Evolutionary conservation across 2,329 filamentous ascomycete species (phyloP).

Genomic region (Calonectria hawksworthii): DNA sequence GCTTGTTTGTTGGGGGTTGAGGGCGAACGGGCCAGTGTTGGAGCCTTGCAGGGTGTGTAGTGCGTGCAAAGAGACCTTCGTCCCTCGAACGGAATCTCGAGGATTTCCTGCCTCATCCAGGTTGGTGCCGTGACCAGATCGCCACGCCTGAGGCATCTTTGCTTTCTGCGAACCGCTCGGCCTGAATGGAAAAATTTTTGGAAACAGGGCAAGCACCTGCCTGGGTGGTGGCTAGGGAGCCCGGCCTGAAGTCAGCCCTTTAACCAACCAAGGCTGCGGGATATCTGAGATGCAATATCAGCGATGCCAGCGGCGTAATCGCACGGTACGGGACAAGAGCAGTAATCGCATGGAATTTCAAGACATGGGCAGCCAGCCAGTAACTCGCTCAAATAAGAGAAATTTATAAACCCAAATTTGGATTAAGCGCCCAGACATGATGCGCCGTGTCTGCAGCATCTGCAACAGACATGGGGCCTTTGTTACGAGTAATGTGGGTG

Average conservation of each 20-base stretch:
- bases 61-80: background rate
- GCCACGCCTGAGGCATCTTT: slow-evolving; percentile 28
- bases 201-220: slow-evolving; percentile 14
- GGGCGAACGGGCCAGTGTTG: background rate
- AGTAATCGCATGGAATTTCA: background rate
- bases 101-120: background rate
- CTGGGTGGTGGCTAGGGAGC: background rate
- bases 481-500: slow-evolving; percentile 6
- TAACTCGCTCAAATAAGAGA: background rate
- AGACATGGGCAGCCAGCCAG: background rate
- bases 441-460: background rate
- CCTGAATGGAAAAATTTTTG: background rate
- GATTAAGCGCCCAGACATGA: background rate
- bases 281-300: slow-evolving; percentile 21
- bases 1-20: slow-evolving; percentile 20
- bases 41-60: background rate
- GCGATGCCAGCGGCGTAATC: slow-evolving; percentile 2
- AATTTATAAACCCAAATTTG: background rate
- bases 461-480: background rate
- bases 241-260: background rate
- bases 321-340: slow-evolving; percentile 7
- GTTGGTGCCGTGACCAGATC: background rate
- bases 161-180: slow-evolving; percentile 30
- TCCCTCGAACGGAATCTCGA: background rate
- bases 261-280: slow-evolving; percentile 26